Evolutionary conservation across 495 filamentous ascomycete genomes (phyloP), one percentile per base, ranked within the genome.

Genomic region (Tuber calosporum): DNA sequence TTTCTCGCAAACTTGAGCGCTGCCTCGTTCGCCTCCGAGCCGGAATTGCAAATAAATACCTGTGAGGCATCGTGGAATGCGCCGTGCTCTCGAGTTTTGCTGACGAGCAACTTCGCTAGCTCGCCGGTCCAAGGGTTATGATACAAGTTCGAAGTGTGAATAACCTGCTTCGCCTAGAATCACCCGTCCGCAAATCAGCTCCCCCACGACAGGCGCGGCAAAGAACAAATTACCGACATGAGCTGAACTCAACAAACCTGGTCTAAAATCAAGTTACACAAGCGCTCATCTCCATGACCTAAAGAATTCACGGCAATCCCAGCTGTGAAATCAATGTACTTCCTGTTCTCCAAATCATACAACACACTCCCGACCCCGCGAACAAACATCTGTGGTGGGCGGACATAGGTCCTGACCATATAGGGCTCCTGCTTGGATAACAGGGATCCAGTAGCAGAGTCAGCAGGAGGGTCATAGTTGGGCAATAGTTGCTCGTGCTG

Each of bases 1-100:
- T 98, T 99, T 66, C 96, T 89, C 19, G 93, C 89, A 82, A 99
- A 98, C 82, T 99, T 99, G 80, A 99, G 92, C 8, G 94, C 95
- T 1, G 95, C 95, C 84, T 99, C 95, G 82, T 99, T 99, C 80
- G 95, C 95, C 83, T 98, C 95, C 42, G 88, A 89, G 45, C 95
- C 95, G 20, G 92, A 95, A 84, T 98, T 99, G 85, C 92, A 97
- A 77, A 99, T 86, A 83, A 99, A 99, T 0, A 90, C 93, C 74
- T 90, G 87, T n/a, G 87, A 83, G 7, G 91, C 94, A 79, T 89
- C 87, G 77, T 90, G 87, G 90, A 98, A 96, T 62, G 85, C 90
- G 70, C 92, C 93, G 0, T 90, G 88, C 70, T 87, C 87, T 67
- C 85, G 80, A 2, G 95, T 99, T 74, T 88, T 87, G 53, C 90